These are phyloP conservation scores for Tilletia setariae DNA, from an alignment of 1,284 basidiomycete genomes.

Conservation along the genomic window DNA sequence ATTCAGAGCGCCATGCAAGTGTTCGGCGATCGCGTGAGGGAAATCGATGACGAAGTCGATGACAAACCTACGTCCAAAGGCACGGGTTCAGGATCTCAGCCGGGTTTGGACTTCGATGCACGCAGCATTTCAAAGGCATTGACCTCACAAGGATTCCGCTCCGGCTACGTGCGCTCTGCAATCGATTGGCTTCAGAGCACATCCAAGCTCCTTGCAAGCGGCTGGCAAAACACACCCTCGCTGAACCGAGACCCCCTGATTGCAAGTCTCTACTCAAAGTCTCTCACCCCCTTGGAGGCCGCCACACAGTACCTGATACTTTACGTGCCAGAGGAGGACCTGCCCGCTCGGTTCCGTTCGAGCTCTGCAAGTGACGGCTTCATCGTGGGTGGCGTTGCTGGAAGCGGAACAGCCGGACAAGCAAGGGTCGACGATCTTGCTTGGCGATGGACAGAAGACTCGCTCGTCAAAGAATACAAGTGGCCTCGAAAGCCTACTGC, in stretches of 20 bases:
- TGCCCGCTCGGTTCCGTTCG: conserved; percentile 60
- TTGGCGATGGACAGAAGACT: conserved; percentile 76
- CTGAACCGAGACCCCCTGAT: conserved; percentile 16
- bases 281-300: conserved; percentile 59
- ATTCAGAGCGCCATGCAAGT: conserved; percentile 68
- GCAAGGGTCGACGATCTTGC: conserved; percentile 61
- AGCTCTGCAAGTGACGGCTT: conserved; percentile 67
- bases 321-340: conserved; percentile 73
- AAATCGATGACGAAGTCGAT: conserved; percentile 29
- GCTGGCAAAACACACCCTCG: conserved; percentile 57
- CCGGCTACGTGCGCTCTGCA: conserved; percentile 43
- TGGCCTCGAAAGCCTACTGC: conserved; percentile 73
- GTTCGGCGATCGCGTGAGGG: conserved; percentile 32
- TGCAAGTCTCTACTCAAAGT: conserved; percentile 44
- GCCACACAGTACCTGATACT: conserved; percentile 73
- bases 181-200: conserved; percentile 41
- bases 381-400: conserved; percentile 60
- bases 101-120: background rate
- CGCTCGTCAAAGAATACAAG: conserved; percentile 76
- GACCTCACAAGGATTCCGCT: conserved; percentile 44
- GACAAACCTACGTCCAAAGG: background rate
- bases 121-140: conserved; percentile 37
- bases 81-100: background rate
- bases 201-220: conserved; percentile 26
- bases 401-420: conserved; percentile 51